Evolutionary conservation across 2,329 filamentous ascomycete species (phyloP).

Genomic region (Coleophoma cylindrospora): DNA sequence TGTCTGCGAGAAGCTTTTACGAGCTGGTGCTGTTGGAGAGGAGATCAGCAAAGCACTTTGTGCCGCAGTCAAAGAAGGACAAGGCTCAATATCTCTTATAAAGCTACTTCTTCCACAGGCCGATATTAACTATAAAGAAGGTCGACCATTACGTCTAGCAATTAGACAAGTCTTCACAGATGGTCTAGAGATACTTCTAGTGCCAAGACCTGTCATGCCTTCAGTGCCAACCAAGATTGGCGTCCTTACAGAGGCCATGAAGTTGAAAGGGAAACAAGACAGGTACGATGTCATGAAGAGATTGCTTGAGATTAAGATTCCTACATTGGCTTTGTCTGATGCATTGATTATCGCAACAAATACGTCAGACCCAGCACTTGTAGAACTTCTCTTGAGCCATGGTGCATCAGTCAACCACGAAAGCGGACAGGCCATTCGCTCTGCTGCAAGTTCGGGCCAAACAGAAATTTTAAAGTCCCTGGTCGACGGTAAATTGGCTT

Average conservation of each 20-base stretch:
- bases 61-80: slow-evolving; percentile 5
- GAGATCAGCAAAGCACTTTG: slow-evolving; percentile 7
- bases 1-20: slow-evolving; percentile 11
- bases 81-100: slow-evolving; percentile 1
- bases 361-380: slow-evolving; percentile 1
- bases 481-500: slow-evolving; percentile 2
- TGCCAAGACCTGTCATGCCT: slow-evolving; percentile 1
- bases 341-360: slow-evolving; percentile 7
- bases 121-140: slow-evolving; percentile 10
- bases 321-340: slow-evolving; percentile 5
- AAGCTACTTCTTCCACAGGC: slow-evolving; percentile 7
- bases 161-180: slow-evolving; percentile 5
- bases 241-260: slow-evolving; percentile 7
- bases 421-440: slow-evolving; percentile 4
- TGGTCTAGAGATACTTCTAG: slow-evolving; percentile 9
- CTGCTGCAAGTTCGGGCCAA: slow-evolving; percentile 7
- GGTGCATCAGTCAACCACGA: slow-evolving; percentile 9
- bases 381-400: slow-evolving; percentile 5
- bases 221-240: slow-evolving; percentile 1
- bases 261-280: slow-evolving; percentile 2
- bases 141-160: slow-evolving; percentile 3
- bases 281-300: slow-evolving; percentile 1
- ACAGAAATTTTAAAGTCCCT: slow-evolving; percentile 6
- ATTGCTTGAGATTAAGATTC: slow-evolving; percentile 3
- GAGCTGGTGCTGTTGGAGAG: slow-evolving; percentile 8